Conservation (phyloP, 768 basidiomycete genomes). For the Leucosporidium scottii region DNA sequence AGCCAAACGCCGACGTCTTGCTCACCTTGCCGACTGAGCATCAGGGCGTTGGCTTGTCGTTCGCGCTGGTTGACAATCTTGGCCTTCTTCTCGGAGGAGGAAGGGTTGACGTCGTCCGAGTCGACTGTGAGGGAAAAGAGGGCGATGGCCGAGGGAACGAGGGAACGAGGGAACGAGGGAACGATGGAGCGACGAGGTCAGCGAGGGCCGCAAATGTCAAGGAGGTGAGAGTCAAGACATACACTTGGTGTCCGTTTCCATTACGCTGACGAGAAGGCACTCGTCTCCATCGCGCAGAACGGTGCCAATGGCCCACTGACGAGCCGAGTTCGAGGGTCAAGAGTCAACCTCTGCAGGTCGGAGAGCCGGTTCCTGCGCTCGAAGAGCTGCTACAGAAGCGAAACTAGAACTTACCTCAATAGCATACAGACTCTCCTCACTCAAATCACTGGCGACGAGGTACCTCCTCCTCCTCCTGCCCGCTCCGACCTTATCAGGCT, state of each 20-base stretch:
- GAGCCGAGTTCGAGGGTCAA: too few species aligned
- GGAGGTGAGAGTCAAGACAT: slow-evolving; percentile 33
- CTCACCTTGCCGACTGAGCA: slow-evolving; percentile 65
- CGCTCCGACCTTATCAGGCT: slow-evolving; percentile 25
- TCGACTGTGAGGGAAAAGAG: slow-evolving; percentile 26
- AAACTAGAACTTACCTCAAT: slow-evolving; percentile 66
- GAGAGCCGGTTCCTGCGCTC: too few species aligned
- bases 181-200: background rate
- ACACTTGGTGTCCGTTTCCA: slow-evolving; percentile 89
- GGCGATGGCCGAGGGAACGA: background rate
- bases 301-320: slow-evolving; percentile 59
- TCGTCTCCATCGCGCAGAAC: slow-evolving; percentile 92
- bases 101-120: slow-evolving; percentile 40
- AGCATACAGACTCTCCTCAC: slow-evolving; percentile 87
- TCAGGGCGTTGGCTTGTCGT: slow-evolving; percentile 53
- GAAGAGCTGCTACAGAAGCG: too few species aligned
- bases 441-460: slow-evolving; percentile 87
- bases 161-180: too few species aligned
- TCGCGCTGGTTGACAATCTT: slow-evolving; percentile 89
- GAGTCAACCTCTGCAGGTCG: too few species aligned
- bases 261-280: slow-evolving; percentile 74
- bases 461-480: slow-evolving; percentile 60
- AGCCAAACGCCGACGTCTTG: background rate
- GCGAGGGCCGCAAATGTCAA: background rate
- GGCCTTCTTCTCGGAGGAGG: slow-evolving; percentile 41